These are phyloP conservation scores for Hansenula sp. DNA, from an alignment of 1,139 yeast species.

Conservation along the genomic window DNA sequence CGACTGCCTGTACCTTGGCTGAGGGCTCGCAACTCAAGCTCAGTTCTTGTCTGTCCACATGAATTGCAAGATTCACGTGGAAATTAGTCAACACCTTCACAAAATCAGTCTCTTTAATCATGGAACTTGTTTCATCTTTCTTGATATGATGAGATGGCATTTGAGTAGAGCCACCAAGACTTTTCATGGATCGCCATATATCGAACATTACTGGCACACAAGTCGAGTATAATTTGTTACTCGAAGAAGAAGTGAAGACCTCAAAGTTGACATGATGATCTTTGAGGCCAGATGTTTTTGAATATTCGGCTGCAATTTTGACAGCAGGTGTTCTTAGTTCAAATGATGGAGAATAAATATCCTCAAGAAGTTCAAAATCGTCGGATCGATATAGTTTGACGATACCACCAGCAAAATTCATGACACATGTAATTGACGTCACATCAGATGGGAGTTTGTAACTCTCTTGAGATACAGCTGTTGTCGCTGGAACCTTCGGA, in stretches of 20 bases:
- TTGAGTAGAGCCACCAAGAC: constrained; percentile 27
- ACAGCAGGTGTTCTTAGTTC: constrained; percentile 77
- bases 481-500: constrained; percentile 16
- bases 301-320: constrained; percentile 45
- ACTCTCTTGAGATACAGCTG: constrained; percentile 19
- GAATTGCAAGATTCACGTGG: constrained; percentile 60
- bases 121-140: neutral
- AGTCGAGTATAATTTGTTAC: constrained; percentile 61
- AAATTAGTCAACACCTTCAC: constrained; percentile 41
- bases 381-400: constrained; percentile 42
- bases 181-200: constrained; percentile 40
- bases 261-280: constrained; percentile 49
- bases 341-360: constrained; percentile 48
- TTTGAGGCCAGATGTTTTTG: constrained; percentile 16
- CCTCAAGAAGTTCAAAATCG: constrained; percentile 34
- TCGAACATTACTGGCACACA: constrained; percentile 78
- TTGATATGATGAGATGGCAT: neutral
- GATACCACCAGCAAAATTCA: constrained; percentile 69
- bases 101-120: constrained; percentile 27
- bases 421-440: constrained; percentile 46
- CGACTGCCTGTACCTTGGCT: constrained; percentile 86
- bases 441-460: constrained; percentile 23
- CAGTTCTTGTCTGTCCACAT: constrained; percentile 68
- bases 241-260: constrained; percentile 64
- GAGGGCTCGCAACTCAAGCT: constrained; percentile 87